Evolutionary conservation across 2,329 filamentous ascomycete genomes (phyloP), one percentile per base, ranked within the genome.

Genomic region (Phialophora chinensis): DNA sequence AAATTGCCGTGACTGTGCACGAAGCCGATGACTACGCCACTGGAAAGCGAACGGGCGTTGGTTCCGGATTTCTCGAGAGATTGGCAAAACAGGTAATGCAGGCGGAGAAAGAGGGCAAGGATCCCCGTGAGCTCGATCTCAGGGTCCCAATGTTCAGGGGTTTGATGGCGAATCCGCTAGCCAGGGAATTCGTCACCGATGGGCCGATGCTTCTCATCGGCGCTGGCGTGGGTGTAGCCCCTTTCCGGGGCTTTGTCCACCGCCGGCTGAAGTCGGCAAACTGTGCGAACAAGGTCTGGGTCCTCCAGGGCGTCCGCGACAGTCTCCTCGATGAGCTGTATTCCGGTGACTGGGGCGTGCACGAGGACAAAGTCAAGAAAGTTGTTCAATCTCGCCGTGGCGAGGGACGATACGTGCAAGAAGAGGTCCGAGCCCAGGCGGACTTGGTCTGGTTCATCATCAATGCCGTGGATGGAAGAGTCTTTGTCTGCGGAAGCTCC

Each of bases 391-490:
- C 87, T 72, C 88, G 88, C 60, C 85, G 84, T 57, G 91, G 91
- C 54, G 90, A 93, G 72, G 91, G 92, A 69, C 90, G 90, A 71
- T 99, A 99, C 75, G 95, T 99, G 1, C 95, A 99, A 77, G 95
- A 99, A 74, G 95, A 98, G 79, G 94, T 99, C 8, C 84, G 87
- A 11, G 86, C 91, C 70, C 95, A 98, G 77, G 92, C 93, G 1
- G 95, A 98, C 75, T 86, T 98, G n/a, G 94, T 98, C 17, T 99
- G 95, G 95, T 96, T 92, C 78, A 93, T 98, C 70, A 91, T 96
- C 83, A 98, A 98, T 77, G 89, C 93, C 1, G 84, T 98, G n/a
- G 95, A 99, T 74, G 95, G 95, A 0, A 89, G 95, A 60, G 89
- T 98, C 60, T 99, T 99, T 77, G 95, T 99, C 66, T 99, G 95